Evolutionary conservation across 257 asterid species (phyloP).

Genomic region (Plantago elongata): DNA sequence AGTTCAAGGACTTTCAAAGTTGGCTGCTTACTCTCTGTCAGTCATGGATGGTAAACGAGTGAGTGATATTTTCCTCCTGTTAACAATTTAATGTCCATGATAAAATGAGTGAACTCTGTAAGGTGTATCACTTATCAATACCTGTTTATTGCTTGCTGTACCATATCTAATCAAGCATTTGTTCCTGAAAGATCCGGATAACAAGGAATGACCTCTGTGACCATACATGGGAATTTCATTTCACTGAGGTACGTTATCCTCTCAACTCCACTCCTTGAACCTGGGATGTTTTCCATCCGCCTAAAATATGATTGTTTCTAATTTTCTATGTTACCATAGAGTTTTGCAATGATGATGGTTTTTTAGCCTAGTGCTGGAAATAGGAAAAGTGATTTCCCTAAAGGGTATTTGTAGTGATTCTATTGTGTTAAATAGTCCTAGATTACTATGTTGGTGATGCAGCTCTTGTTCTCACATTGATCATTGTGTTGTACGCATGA

Average conservation of each 20-base stretch:
- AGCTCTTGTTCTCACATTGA: too few relatives aligned
- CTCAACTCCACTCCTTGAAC: too few relatives aligned
- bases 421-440: too few relatives aligned
- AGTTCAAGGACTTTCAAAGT: conserved; percentile 44
- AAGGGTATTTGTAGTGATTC: too few relatives aligned
- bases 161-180: conserved; percentile 20
- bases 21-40: conserved; percentile 55
- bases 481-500: too few relatives aligned
- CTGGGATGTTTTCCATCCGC: not conserved
- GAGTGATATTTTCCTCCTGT: conserved; percentile 21
- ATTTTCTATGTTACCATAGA: too few relatives aligned
- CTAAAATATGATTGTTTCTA: too few relatives aligned
- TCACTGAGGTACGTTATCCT: conserved; percentile 43
- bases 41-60: conserved; percentile 69
- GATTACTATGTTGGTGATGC: too few relatives aligned
- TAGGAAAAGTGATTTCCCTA: too few relatives aligned
- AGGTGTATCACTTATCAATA: not conserved
- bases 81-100: too few relatives aligned
- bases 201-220: conserved; percentile 62
- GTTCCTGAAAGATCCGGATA: conserved; percentile 58
- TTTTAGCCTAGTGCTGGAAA: too few relatives aligned
- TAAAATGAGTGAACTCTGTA: not conserved
- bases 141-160: conserved; percentile 6
- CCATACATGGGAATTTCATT: conserved; percentile 75
- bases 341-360: too few relatives aligned